Base-by-base conservation (phyloP, 2,329 filamentous ascomycete genomes). In the Bisporella sp. region DNA sequence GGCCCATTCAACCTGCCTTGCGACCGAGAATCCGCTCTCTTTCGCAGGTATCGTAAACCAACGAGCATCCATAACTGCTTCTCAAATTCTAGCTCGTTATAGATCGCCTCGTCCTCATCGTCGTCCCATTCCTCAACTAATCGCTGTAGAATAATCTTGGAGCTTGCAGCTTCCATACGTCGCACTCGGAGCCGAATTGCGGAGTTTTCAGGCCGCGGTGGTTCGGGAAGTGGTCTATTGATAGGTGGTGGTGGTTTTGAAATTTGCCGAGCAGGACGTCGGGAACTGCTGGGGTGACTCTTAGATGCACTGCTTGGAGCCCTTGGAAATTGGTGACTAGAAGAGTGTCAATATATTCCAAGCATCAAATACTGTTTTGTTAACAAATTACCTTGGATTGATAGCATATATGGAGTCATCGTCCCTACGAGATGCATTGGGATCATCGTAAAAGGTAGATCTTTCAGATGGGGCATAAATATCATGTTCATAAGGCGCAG, bases 21-120 rank as follows among this genome's bases (percentile, higher is more conserved):
- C n/a, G 8, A n/a, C 8, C 8, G 8, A n/a, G n/a, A 37, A 37
- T 8, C 8, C 11, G 47, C 44, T 31, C 54, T 51, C 8, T 41
- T 73, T 33, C 54, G 55, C 59, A 73, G 69, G 54, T 68, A 70
- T 54, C 74, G 71, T 47, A 86, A 66, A 1, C 73, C 73, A 30
- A 76, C 81, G 35, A 84, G 69, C 68, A 89, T 76, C 80, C 80
- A 84, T 40, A 77, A 66, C 58, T 80, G 78, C 60, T 78, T 78
- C 54, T 78, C 74, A 45, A 78, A 68, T 51, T 77, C 76, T 4
- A 77, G 59, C 47, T 77, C 73, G 56, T 71, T 70, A 57, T 74
- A 76, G 21, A 78, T 64, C 32, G 68, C 71, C 3, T 73, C 69
- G 48, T 77, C 73, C 1, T 67, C 62, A 8, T 71, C 67, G 21